phyloP scores from a whole-genome alignment of 805 yeast genomes.

The Zygotorulaspora chibaensis region DNA sequence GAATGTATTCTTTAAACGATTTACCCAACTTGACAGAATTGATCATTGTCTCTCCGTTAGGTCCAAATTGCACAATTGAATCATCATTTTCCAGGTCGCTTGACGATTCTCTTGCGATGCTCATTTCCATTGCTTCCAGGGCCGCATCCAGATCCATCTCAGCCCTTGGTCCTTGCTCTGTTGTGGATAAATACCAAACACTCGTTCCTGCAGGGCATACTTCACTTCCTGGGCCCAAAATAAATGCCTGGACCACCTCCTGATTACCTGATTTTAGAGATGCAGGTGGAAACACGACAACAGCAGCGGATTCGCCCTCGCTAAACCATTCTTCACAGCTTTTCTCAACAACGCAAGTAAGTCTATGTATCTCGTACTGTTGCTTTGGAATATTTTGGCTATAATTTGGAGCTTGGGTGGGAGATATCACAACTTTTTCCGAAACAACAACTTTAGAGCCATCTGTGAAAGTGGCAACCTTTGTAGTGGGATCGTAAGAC shows the following conservation, averaged over 20 bases:
- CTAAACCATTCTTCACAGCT: slow-evolving; percentile 91
- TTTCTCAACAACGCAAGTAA: slow-evolving; percentile 78
- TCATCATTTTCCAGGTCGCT: slow-evolving; percentile 52
- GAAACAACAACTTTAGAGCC: slow-evolving; percentile 69
- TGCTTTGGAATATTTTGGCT: slow-evolving; percentile 41
- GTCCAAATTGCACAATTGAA: slow-evolving; percentile 48
- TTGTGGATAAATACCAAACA: slow-evolving; percentile 84
- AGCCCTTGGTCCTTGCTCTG: slow-evolving; percentile 65
- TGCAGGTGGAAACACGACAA: slow-evolving; percentile 89
- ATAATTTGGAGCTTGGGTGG: slow-evolving; percentile 54
- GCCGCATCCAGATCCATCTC: slow-evolving; percentile 78
- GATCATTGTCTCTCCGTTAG: slow-evolving; percentile 64
- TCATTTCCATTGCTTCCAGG: slow-evolving; percentile 68
- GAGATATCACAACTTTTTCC: slow-evolving; percentile 75
- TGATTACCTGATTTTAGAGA: slow-evolving; percentile 64
- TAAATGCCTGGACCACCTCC: slow-evolving; percentile 77
- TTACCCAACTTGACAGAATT: slow-evolving; percentile 84
- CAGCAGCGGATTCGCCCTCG: slow-evolving; percentile 75
- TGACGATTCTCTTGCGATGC: slow-evolving; percentile 74
- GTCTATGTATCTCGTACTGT: slow-evolving; percentile 60
- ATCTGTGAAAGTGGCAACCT: slow-evolving; percentile 69
- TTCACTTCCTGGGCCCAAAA: slow-evolving; percentile 84
- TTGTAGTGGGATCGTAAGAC: slow-evolving; percentile 60
- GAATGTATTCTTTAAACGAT: slow-evolving; percentile 78
- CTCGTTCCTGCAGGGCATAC: slow-evolving; percentile 83